A percentile compares a stretch with the other conserved stretches of the same genome.
phyloP scores from a whole-genome alignment of 306 rosid genomes.

The Sphenostylis stenocarpa region DNA sequence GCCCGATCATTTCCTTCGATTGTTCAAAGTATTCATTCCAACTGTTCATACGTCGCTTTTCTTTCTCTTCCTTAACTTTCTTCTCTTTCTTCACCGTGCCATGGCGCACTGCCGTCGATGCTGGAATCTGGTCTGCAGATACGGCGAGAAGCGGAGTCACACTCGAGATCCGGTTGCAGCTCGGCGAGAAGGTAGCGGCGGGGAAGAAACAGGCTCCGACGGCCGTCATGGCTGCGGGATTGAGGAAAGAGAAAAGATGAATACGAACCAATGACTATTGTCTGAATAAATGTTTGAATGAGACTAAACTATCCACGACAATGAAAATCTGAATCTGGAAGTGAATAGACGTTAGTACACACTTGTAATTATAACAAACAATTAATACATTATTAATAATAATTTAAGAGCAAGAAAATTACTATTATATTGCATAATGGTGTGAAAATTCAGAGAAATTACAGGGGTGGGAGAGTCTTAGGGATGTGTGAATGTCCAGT shows the following conservation, averaged over 20 bases:
- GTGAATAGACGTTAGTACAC: neutral
- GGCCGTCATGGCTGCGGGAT: slow-evolving; percentile 43
- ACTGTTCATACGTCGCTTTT: slow-evolving; percentile 4
- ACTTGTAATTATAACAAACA: neutral
- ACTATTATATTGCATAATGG: neutral
- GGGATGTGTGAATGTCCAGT: too few relatives aligned
- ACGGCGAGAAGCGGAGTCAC: slow-evolving; percentile 29
- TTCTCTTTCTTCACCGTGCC: neutral
- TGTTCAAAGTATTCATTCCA: slow-evolving; percentile 54
- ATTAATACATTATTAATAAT: too few relatives aligned
- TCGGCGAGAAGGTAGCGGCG: slow-evolving; percentile 30
- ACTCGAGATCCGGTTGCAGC: neutral
- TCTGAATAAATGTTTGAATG: neutral
- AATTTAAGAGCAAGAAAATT: neutral
- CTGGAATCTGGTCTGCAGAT: slow-evolving; percentile 32
- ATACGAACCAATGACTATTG: neutral
- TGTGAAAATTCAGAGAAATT: too few relatives aligned
- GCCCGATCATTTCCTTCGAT: slow-evolving; percentile 44
- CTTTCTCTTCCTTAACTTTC: slow-evolving; percentile 9
- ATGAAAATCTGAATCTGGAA: neutral
- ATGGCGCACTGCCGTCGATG: neutral
- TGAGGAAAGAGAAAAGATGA: neutral
- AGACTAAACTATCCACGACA: too few relatives aligned
- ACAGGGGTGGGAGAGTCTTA: too few relatives aligned
- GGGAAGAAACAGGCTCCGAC: slow-evolving; percentile 36